Evolutionary conservation across 75 land plant species (phyloP), one percentile per base, ranked within the genome.

Genomic region (Pseudotsuga menziesii): DNA sequence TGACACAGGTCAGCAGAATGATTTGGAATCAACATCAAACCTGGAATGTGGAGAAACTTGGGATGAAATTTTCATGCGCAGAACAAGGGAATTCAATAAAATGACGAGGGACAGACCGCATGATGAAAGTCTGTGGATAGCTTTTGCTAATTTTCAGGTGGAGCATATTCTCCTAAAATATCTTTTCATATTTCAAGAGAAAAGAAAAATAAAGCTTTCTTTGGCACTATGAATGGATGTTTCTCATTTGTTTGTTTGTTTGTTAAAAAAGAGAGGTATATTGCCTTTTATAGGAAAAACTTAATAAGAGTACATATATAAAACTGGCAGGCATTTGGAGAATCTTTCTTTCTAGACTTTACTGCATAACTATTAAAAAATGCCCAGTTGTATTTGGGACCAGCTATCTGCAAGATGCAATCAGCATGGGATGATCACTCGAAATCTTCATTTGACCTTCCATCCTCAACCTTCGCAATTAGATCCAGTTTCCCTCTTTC

Each of bases 71-170:
- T 82, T 97, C 12, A 77, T 86, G 35, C 86, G 89, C 19, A 89
- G 84, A 82, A 94, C 98, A 74, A 88, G 79, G 78, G 93, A 94
- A 61, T 92, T 91, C 74, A 97, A 94, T 76, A 86, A 82, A 63
- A 62, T 81, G 82, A 89, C 99, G 11, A 78, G 94, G 76, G 98
- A 97, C 69, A 79, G 78, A 54, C 99, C 98, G 8, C 84, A 89
- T 66, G 91, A 94, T 85, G 93, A 90, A 70, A 82, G 85, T 77
- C 80, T 78, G 23, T 97, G 99, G 99, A 73, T 97, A 52, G 89
- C 85, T 20, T 97, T 92, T 87, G 95, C 93, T 57, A 92, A 88
- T 14, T 91, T 89, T 81, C 93, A 91, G 93, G 93, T 89, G 76
- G 3, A 54, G 56, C 54, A 44, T 25, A 55, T 72, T 72, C 48